Evolutionary conservation across 2,329 filamentous ascomycete genomes (phyloP), one percentile per base, ranked within the genome.

Genomic region (Fusarium sp.): DNA sequence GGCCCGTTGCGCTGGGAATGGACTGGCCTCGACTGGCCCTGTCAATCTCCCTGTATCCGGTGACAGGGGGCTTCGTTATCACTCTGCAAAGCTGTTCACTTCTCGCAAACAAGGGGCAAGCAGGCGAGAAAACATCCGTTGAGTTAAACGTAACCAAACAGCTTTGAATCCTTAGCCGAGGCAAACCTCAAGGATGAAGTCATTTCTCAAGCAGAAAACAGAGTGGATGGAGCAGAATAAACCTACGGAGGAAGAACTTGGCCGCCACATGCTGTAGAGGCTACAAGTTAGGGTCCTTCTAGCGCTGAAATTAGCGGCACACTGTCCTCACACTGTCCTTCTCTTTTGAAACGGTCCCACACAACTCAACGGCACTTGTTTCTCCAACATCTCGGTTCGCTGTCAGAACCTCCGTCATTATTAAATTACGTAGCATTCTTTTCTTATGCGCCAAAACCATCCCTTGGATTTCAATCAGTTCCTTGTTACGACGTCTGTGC

Each of bases 1-100:
- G 68, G 71, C 59, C 72, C 62, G 72, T 73, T 59, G 62, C 60
- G 69, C 65, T 72, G 72, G 70, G 70, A 73, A 74, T 74, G 70
- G 72, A 49, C 66, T 62, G 53, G 62, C 57, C 47, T 61, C 44
- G 52, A 42, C 34, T 58, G 57, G 46, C 54, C 64, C 58, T 67
- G 67, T 55, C 39, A 40, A 55, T 24, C 39, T 46, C 49, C 57
- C 53, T 61, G 63, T 49, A 38, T 40, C n/a, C 26, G 44, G 19
- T 15, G 47, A 57, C 67, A 70, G 63, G 67, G 67, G 47, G 28
- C 47, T 34, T 21, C 33, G 21, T 63, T 58, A 53, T 57, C 45
- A 33, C 42, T 44, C 42, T 57, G 62, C 62, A 34, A 71, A 60
- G 21, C 17, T 54, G 39, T 47, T 39, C 45, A 58, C 51, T 62